Evolutionary conservation across 1,139 yeast genomes (phyloP).

Genomic region (Saccharomyces hybrid): DNA sequence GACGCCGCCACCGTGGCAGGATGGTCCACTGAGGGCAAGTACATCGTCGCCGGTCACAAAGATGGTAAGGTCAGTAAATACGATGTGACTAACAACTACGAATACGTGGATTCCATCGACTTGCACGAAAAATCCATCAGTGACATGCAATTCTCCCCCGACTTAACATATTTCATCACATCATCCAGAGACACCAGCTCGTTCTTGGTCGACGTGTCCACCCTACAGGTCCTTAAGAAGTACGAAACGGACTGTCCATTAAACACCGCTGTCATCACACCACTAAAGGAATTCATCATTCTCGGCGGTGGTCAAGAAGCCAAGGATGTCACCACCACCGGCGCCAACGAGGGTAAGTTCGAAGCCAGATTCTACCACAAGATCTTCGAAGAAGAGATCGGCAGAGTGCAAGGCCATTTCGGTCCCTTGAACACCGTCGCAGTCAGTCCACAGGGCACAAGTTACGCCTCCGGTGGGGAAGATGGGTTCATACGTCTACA

Average conservation of each 20-base stretch:
- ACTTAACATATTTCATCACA: slow-evolving; percentile 82
- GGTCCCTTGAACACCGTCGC: slow-evolving; percentile 96
- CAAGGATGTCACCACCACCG: slow-evolving; percentile 92
- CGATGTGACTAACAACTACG: slow-evolving; percentile 63
- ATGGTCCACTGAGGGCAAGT: slow-evolving; percentile 72
- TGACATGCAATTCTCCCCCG: slow-evolving; percentile 86
- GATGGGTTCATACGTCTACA: slow-evolving; percentile 96
- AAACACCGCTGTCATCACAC: slow-evolving; percentile 93
- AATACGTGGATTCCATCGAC: slow-evolving; percentile 48
- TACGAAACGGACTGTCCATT: slow-evolving; percentile 88
- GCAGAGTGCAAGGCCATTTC: slow-evolving; percentile 96
- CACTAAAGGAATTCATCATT: slow-evolving; percentile 83
- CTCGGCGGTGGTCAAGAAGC: slow-evolving; percentile 99
- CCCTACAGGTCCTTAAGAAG: slow-evolving; percentile 63
- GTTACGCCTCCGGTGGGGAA: slow-evolving; percentile 95
- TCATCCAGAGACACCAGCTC: slow-evolving; percentile 90
- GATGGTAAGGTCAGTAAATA: slow-evolving; percentile 80
- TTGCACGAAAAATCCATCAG: slow-evolving; percentile 77
- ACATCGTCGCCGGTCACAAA: slow-evolving; percentile 79
- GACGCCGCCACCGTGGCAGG: slow-evolving; percentile 75
- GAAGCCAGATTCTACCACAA: slow-evolving; percentile 96
- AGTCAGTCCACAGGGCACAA: slow-evolving; percentile 88
- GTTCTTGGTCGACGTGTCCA: slow-evolving; percentile 70
- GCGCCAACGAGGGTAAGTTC: slow-evolving; percentile 90
- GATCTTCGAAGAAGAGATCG: slow-evolving; percentile 90